Conservation (phyloP, 164 flowering plant genomes). For the Stephania cephalantha region DNA sequence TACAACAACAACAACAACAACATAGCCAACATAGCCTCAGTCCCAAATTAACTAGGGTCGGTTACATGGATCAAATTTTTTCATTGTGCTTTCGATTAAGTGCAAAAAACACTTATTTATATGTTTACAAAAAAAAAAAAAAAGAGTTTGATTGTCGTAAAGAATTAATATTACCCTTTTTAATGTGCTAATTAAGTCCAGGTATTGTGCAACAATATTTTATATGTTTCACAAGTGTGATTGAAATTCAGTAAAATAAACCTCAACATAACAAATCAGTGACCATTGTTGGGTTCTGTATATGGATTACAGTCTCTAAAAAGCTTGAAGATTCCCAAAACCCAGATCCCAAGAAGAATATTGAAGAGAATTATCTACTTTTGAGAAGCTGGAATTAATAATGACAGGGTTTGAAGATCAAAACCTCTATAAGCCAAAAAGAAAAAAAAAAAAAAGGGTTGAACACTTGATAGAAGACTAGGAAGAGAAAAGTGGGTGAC, state of each 20-base stretch:
- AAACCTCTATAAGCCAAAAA: neutral
- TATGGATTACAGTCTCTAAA: no score
- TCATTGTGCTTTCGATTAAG: no score
- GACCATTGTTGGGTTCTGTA: no score
- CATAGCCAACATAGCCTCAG: no score
- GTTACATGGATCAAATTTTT: no score
- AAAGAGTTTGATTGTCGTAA: no score
- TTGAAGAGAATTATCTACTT: neutral
- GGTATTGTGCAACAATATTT: neutral
- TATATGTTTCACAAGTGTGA: neutral
- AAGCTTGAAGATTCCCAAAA: no score
- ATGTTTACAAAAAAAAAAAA: no score
- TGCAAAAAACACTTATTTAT: neutral
- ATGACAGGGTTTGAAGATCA: neutral
- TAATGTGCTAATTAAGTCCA: neutral
- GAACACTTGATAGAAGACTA: neutral
- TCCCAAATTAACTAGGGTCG: no score
- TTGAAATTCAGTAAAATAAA: neutral
- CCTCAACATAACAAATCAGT: no score
- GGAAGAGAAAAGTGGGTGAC: neutral
- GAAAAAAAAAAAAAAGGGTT: neutral
- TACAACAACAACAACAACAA: no score
- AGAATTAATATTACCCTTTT: neutral
- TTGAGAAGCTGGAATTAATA: neutral
- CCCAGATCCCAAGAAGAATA: neutral